These are phyloP conservation scores for Infundibulicybe gibba DNA, from an alignment of 768 basidiomycete species.

Conservation along the genomic window DNA sequence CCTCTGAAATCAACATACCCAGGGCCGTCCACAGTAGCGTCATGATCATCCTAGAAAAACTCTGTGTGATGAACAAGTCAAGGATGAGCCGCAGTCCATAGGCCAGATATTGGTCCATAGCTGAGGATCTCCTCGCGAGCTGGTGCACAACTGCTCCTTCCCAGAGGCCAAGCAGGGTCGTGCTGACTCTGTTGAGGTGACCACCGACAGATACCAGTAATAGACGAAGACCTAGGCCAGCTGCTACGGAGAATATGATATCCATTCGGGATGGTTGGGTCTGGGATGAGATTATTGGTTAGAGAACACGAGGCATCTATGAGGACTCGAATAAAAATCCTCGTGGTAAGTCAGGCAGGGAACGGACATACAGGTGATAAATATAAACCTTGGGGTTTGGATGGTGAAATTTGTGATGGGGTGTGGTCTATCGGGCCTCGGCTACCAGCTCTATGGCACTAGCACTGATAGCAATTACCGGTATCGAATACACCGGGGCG, in stretches of 20 bases:
- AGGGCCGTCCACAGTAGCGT: constrained; percentile 35
- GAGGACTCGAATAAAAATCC: no score
- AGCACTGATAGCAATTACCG: no score
- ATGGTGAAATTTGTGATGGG: no score
- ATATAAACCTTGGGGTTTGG: no score
- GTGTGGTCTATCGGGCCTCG: no score
- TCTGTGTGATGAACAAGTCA: constrained; percentile 36
- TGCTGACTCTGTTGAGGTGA: constrained; percentile 21
- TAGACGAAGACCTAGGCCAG: constrained; percentile 39
- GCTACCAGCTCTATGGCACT: no score
- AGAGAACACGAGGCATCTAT: no score
- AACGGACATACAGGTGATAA: no score
- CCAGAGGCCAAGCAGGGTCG: constrained; percentile 53
- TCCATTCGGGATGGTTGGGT: constrained; percentile 28
- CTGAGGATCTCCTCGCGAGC: constrained; percentile 25
- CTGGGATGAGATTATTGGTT: no score
- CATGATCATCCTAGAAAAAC: constrained; percentile 25
- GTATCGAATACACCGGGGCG: no score
- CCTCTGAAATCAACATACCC: constrained; percentile 28
- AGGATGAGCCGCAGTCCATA: constrained; percentile 38
- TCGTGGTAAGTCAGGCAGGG: no score
- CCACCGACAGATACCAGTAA: constrained; percentile 23
- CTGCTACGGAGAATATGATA: constrained; percentile 32
- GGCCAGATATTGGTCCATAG: constrained; percentile 36
- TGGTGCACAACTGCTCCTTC: constrained; percentile 55